phyloP scores from a whole-genome alignment of 1,284 basidiomycete genomes.

The Sanghuangporus weigelae region DNA sequence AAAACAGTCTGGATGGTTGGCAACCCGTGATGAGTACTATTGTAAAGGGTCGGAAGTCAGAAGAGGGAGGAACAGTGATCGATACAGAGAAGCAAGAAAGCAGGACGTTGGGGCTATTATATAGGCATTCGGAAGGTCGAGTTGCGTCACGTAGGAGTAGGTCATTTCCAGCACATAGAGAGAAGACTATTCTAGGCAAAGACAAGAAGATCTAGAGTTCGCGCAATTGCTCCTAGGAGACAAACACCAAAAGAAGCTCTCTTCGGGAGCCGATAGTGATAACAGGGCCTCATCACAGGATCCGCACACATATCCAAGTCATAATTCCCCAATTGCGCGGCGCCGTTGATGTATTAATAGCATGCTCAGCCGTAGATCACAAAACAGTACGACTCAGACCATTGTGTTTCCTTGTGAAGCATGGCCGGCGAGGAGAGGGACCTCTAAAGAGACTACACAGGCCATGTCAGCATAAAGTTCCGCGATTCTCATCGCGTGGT shows the following conservation, averaged over 20 bases:
- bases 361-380: not conserved
- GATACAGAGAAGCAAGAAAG: not conserved
- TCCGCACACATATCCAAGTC: not conserved
- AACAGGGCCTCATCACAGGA: not conserved
- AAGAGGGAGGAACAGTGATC: not conserved
- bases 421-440: not conserved
- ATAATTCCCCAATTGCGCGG: not conserved
- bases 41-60: not conserved
- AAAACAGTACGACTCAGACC: not conserved
- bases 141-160: not conserved
- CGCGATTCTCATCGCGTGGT: constrained; percentile 5
- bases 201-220: not conserved
- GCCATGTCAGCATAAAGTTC: not conserved
- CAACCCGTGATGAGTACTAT: constrained; percentile 7
- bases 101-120: not conserved
- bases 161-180: not conserved
- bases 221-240: constrained; percentile 5
- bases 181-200: not conserved
- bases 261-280: not conserved
- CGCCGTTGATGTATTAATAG: not conserved
- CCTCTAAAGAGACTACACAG: not conserved
- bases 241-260: not conserved
- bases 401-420: not conserved
- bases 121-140: not conserved
- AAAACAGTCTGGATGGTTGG: constrained; percentile 3